Conservation (phyloP, 768 basidiomycete genomes). For the Hygrophorus russula region DNA sequence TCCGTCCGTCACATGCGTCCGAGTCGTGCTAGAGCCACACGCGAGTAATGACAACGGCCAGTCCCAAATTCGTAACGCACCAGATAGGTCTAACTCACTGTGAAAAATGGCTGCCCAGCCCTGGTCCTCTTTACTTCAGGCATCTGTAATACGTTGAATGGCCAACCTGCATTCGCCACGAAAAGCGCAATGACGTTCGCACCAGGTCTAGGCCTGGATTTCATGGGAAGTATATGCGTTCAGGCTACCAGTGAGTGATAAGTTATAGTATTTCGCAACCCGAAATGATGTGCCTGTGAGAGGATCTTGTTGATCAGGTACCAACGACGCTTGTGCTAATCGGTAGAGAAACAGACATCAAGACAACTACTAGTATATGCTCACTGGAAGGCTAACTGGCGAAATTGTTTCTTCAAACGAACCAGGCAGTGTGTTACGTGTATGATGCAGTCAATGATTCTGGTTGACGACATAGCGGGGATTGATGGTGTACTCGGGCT, state of each 20-base stretch:
- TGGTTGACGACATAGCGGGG: slow-evolving; percentile 4
- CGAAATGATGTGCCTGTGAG: too few relatives aligned
- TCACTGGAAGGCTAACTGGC: slow-evolving; percentile 54
- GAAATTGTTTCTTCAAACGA: slow-evolving; percentile 43
- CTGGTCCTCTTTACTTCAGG: not conserved
- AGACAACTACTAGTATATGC: slow-evolving; percentile 12
- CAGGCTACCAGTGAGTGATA: too few relatives aligned
- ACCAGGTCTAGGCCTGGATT: too few relatives aligned
- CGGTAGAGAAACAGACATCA: not conserved
- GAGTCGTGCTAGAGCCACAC: not conserved
- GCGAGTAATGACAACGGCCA: not conserved
- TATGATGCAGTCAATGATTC: slow-evolving; percentile 52
- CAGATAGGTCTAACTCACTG: not conserved
- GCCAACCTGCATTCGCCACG: too few relatives aligned
- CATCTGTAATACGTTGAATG: slow-evolving; percentile 8
- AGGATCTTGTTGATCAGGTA: too few relatives aligned
- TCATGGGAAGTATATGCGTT: too few relatives aligned
- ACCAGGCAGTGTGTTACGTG: slow-evolving; percentile 60
- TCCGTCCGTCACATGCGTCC: not conserved
- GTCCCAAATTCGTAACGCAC: not conserved
- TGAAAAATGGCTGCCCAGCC: not conserved
- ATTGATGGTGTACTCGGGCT: too few relatives aligned
- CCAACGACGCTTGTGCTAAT: slow-evolving; percentile 31
- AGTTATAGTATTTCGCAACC: too few relatives aligned
- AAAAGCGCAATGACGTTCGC: not conserved